Percentiles rank a stretch among this genome's conserved stretches.
phyloP scores from a whole-genome alignment of 345 rosid genomes.

The Mallotus nudiflorus region DNA sequence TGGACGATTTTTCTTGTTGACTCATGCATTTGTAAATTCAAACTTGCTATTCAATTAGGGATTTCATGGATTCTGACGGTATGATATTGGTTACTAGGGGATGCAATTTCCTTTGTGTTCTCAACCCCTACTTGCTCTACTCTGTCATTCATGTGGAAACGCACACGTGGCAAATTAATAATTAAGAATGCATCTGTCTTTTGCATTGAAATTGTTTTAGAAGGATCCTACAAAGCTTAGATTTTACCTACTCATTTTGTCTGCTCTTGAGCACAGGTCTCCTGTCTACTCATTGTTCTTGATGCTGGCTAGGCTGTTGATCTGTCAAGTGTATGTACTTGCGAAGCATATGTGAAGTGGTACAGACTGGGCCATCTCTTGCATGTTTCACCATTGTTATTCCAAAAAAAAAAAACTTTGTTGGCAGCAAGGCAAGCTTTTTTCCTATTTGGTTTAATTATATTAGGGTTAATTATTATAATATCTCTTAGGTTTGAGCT shows the following conservation, averaged over 20 bases:
- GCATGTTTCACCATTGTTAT: not conserved
- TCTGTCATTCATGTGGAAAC: not conserved
- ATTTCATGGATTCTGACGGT: too few species aligned
- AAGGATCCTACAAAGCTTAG: not conserved
- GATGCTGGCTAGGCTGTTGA: slow-evolving; percentile 1
- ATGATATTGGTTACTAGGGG: too few species aligned
- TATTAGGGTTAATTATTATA: too few species aligned
- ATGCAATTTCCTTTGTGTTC: too few species aligned
- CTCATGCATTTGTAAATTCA: too few species aligned
- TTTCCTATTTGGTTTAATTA: not conserved
- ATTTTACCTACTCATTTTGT: not conserved
- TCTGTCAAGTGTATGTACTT: too few species aligned
- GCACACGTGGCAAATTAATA: not conserved
- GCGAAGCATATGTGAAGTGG: too few species aligned
- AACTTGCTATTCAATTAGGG: too few species aligned
- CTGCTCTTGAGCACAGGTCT: not conserved
- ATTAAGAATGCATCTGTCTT: not conserved
- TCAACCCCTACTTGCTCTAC: not conserved
- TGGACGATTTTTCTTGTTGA: too few species aligned
- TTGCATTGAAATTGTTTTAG: not conserved
- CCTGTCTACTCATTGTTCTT: not conserved
- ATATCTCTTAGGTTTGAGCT: too few species aligned
- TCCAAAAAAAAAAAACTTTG: not conserved
- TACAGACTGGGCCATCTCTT: too few species aligned
- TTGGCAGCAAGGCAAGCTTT: not conserved